Evolutionary conservation across 352 stramenopile species (phyloP), one percentile per base, ranked within the genome.

Genomic region (Saprolegnia diclina): DNA sequence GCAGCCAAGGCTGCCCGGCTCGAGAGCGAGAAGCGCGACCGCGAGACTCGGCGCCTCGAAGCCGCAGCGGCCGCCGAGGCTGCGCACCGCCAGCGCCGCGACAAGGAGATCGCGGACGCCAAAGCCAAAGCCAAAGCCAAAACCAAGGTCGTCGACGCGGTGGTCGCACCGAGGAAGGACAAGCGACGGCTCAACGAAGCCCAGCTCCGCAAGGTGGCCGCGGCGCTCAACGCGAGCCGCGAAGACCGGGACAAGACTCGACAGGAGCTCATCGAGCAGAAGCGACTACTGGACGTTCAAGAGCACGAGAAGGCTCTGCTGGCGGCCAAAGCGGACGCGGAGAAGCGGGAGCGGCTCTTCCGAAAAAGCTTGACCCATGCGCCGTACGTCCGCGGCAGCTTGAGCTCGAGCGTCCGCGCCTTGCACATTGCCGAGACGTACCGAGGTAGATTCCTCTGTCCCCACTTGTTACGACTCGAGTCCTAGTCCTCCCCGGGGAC

Each of bases 61-160:
- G 57, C 37, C 0, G 0, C 38, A 0, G 57, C 21, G 22, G 37
- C 40, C 6, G 57, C 57, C 37, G 57, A 65, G 37, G 57, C 57
- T 7, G 19, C 45, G 21, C 57, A 55, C 57, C 19, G 44, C 9
- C 18, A 18, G 19, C 38, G 57, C 0, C 38, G 57, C 6, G 57
- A 65, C 21, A 21, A n/a, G 11, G 57, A 65, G 44, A 65, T 65
- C 44, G 57, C 57, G 10, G 38, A 65, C 10, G 40, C 57, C 57
- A 65, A 65, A 38, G 57, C 57, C 11, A 52, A 54, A 21, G 9
- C 16, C 22, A 37, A 48, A n/a, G 21, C 9, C 26, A 22, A 10
- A 5, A 10, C 54, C 14, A 45, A 13, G 10, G 32, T 24, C 32
- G 14, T 29, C 14, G 32, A 46, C 24, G 22, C 9, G 9, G n/a